These are phyloP conservation scores for Dactylellina leptospora DNA, from an alignment of 2,329 filamentous ascomycete genomes.

Conservation along the genomic window DNA sequence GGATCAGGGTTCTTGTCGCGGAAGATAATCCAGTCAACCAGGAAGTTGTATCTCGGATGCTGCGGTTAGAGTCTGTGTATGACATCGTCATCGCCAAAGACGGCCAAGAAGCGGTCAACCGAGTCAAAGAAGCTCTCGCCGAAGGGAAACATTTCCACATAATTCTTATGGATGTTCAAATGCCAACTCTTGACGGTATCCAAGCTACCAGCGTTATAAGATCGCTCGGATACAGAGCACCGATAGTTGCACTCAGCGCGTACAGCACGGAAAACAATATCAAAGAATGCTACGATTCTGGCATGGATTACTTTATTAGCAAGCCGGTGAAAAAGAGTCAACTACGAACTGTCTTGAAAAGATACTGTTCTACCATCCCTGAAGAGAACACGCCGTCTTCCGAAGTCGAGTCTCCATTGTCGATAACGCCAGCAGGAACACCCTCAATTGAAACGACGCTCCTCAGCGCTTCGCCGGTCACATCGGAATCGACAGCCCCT, in stretches of 20 bases:
- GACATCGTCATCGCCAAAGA: constrained; percentile 89
- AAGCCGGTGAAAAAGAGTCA: constrained; percentile 63
- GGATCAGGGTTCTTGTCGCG: constrained; percentile 83
- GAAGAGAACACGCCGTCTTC: constrained; percentile 53
- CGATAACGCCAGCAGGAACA: constrained; percentile 25
- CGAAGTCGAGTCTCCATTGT: constrained; percentile 44
- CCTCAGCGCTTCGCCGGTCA: neutral
- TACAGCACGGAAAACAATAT: constrained; percentile 91
- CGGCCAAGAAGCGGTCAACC: constrained; percentile 85
- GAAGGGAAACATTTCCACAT: constrained; percentile 78
- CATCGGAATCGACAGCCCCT: constrained; percentile 13
- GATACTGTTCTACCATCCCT: constrained; percentile 55
- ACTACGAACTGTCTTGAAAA: constrained; percentile 55
- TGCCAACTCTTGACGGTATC: constrained; percentile 91
- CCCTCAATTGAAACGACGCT: constrained; percentile 47
- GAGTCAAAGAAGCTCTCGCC: constrained; percentile 83
- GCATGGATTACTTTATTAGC: constrained; percentile 88
- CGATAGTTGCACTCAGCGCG: constrained; percentile 89
- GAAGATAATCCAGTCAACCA: constrained; percentile 77
- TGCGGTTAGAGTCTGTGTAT: constrained; percentile 65
- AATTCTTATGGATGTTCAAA: constrained; percentile 95
- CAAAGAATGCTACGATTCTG: constrained; percentile 83
- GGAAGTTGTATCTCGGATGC: constrained; percentile 71
- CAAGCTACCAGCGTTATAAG: constrained; percentile 86
- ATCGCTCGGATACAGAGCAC: constrained; percentile 83